Conservation (phyloP, 495 filamentous ascomycete species). For the Aspergillus sclerotiicarbonarius region DNA sequence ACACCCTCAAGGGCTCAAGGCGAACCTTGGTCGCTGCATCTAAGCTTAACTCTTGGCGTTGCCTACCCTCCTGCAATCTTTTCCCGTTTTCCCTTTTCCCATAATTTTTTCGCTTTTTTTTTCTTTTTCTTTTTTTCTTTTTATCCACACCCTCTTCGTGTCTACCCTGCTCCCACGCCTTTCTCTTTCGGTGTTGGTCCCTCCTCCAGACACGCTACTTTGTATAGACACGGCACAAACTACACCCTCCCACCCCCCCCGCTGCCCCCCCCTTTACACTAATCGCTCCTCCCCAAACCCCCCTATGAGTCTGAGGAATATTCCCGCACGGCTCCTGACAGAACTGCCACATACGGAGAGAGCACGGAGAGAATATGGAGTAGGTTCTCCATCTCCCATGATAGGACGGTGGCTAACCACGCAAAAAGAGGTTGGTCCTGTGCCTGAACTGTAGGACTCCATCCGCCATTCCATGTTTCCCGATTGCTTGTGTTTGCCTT, state of each 20-base stretch:
- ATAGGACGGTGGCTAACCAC: conserved; percentile 6
- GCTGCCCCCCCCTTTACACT: conserved; percentile 11
- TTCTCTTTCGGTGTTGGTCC: conserved; percentile 18
- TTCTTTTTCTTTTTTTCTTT: neutral
- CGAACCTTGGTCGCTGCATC: conserved; percentile 40
- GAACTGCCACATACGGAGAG: conserved; percentile 14
- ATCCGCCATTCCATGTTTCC: neutral
- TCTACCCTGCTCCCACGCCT: conserved; percentile 14
- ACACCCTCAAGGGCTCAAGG: conserved; percentile 28
- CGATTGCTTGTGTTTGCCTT: neutral
- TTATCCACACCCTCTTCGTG: conserved; percentile 4
- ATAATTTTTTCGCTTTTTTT: conserved; percentile 4
- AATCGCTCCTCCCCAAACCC: neutral
- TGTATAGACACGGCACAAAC: conserved; percentile 24
- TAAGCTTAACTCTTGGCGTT: conserved; percentile 37
- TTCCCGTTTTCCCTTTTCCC: conserved; percentile 10
- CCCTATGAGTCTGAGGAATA: neutral
- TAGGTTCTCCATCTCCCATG: neutral
- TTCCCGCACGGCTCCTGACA: conserved; percentile 15
- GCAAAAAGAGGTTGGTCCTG: conserved; percentile 1
- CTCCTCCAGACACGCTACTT: conserved; percentile 15
- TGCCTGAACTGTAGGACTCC: conserved; percentile 9
- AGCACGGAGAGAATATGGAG: conserved; percentile 9
- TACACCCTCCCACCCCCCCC: conserved; percentile 11
- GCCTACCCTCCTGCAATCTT: conserved; percentile 19